These are phyloP conservation scores for Cyclotella kingstonii DNA, from an alignment of 108 stramenopile species.

Conservation along the genomic window DNA sequence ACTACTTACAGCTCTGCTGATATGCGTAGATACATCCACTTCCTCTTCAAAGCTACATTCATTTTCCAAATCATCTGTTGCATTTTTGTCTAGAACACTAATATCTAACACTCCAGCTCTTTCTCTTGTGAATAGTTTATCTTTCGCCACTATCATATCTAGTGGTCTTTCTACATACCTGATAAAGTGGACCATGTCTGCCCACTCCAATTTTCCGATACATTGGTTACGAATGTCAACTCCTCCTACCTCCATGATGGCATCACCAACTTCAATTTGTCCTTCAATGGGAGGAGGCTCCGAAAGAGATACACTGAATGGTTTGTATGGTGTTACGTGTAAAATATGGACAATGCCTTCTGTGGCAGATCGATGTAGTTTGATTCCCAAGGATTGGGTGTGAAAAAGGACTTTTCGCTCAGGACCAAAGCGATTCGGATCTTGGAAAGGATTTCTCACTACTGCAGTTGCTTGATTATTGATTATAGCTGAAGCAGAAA, in stretches of 20 bases:
- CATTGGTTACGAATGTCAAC: constrained; percentile 64
- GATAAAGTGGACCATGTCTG: constrained; percentile 49
- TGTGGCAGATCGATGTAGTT: constrained; percentile 71
- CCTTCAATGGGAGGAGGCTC: constrained; percentile 14
- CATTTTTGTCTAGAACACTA: not conserved
- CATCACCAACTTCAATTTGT: constrained; percentile 63
- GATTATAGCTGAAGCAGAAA: not conserved
- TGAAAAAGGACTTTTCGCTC: constrained; percentile 68
- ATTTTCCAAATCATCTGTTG: not conserved
- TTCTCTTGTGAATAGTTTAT: constrained; percentile 18
- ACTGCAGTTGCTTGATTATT: not conserved
- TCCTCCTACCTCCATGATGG: constrained; percentile 81
- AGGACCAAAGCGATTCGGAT: constrained; percentile 45
- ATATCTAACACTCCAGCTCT: constrained; percentile 5
- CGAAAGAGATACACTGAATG: no score
- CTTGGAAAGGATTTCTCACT: constrained; percentile 18
- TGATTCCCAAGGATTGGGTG: constrained; percentile 72
- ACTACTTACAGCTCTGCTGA: no score
- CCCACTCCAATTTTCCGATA: constrained; percentile 40
- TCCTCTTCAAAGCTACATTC: no score
- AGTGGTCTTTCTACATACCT: constrained; percentile 37
- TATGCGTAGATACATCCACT: no score
- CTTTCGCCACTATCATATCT: constrained; percentile 42
- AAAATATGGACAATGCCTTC: constrained; percentile 83
- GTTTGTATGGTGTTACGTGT: constrained; percentile 43